Base-by-base conservation (phyloP, 352 stramenopile species). In the Pythium brachiatum region DNA sequence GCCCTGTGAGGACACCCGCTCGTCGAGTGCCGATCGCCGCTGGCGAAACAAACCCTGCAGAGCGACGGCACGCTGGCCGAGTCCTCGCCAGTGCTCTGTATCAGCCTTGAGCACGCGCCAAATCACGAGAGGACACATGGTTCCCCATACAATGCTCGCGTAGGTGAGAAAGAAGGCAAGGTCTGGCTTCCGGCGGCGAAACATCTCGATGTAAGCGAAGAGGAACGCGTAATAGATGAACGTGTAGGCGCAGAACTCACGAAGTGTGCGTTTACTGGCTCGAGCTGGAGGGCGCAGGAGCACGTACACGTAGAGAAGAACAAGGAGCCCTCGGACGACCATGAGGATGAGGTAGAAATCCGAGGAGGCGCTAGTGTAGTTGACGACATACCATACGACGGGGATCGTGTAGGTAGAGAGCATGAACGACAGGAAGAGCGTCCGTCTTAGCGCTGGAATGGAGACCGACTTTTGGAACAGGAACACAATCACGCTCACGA, bases 91-190 rank as follows among this genome's bases (percentile, higher is more conserved):
- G 59, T 93, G 72, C 46, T 78, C 74, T 8, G 83, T 93, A 52
- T 93, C 83, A 3, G 83, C 83, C 21, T 75, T 78, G 13, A 94
- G 68, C 18, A 92, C 70, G 55, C 82, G 72, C 82, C 80, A 92
- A 56, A 92, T 79, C 9, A 89, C 73, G 11, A 90, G 64, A 7
- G 86, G 86, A 26, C 72, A 75, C 8, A 89, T 51, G 0, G 77
- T 73, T 8, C 67, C 75, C 73, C 78, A 93, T 26, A 76, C 72
- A 41, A 89, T 51, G 31, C 72, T 68, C 6, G 60, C 60, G 18
- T 83, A 76, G 15, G 63, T 73, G 41, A 83, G 43, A 1, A 53
- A 64, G 52, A 81, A 79, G 9, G 56, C 59, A 21, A 48, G 50
- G n/a, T 89, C 60, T 27, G 38, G 46, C 3, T 69, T n/a, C 5